A percentile compares a stretch with the other conserved stretches of the same genome.
Conservation (phyloP, 1,139 yeast species). For the Kodamaea ohmeri region DNA sequence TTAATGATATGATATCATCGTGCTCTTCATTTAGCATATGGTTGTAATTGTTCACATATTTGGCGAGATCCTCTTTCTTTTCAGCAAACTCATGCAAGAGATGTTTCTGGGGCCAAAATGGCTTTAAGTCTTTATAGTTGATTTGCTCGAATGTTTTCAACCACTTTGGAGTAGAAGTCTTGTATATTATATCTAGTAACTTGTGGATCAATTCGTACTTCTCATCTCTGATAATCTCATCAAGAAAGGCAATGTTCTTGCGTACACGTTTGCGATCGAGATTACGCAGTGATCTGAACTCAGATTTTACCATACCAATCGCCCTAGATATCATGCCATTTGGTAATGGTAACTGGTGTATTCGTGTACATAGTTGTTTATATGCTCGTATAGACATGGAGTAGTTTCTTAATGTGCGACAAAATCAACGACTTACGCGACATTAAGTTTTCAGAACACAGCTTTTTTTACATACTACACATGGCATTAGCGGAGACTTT, state of each 20-base stretch:
- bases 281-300: conserved; percentile 11
- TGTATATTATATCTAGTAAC: conserved; percentile 32
- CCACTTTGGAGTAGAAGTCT: conserved; percentile 20
- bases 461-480: background rate
- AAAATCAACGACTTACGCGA: background rate
- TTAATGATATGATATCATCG: conserved; percentile 13
- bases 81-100: conserved; percentile 31
- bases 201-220: conserved; percentile 23
- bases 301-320: conserved; percentile 1
- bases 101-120: conserved; percentile 39
- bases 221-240: conserved; percentile 30
- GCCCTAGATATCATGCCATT: conserved; percentile 5
- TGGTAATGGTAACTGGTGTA: conserved; percentile 30
- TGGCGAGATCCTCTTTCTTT: conserved; percentile 8
- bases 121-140: conserved; percentile 23
- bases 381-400: conserved; percentile 12
- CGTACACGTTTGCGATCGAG: conserved; percentile 15
- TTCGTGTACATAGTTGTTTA: conserved; percentile 20
- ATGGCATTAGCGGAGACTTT: conserved; percentile 64
- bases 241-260: conserved; percentile 15
- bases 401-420: conserved; percentile 1
- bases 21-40: conserved; percentile 14
- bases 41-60: conserved; percentile 14
- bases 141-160: conserved; percentile 20
- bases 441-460: too few relatives aligned